Evolutionary conservation across 306 rosid genomes (phyloP).

Genomic region (Quillaja saponaria): DNA sequence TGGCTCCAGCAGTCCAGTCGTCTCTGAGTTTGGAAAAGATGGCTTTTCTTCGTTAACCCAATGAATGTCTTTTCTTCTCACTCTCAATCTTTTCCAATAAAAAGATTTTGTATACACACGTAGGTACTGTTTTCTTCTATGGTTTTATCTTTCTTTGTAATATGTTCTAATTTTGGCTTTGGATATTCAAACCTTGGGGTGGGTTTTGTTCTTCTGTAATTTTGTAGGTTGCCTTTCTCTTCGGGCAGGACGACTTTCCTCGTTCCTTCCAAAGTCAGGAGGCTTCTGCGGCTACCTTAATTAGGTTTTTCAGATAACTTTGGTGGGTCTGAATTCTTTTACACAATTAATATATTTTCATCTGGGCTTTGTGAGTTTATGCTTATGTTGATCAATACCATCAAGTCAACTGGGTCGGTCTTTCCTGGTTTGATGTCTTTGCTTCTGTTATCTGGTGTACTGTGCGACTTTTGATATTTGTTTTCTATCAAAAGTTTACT

Average conservation of each 20-base stretch:
- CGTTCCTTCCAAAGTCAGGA: not conserved
- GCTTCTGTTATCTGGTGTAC: not conserved
- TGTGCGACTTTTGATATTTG: constrained; percentile 22
- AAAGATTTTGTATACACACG: too few species aligned
- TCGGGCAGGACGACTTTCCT: constrained; percentile 10
- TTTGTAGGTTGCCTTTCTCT: not conserved
- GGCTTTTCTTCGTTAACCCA: too few species aligned
- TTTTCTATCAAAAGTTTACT: not conserved
- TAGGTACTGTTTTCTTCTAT: too few species aligned
- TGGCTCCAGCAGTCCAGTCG: too few species aligned
- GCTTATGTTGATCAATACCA: constrained; percentile 20
- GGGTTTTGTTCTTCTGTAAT: too few species aligned
- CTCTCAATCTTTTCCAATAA: too few species aligned
- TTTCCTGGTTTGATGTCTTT: constrained; percentile 21
- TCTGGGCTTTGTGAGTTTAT: not conserved
- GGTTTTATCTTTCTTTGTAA: too few species aligned
- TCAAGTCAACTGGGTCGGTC: constrained; percentile 19
- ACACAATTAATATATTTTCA: constrained; percentile 2
- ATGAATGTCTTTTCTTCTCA: too few species aligned
- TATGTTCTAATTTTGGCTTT: too few species aligned
- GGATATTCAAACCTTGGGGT: not conserved
- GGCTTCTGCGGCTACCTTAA: constrained; percentile 16
- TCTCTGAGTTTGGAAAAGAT: too few species aligned
- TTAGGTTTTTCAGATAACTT: not conserved
- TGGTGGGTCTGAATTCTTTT: constrained; percentile 26